Evolutionary conservation across 352 stramenopile genomes (phyloP), one percentile per base, ranked within the genome.

Genomic region (Saprolegnia diclina): DNA sequence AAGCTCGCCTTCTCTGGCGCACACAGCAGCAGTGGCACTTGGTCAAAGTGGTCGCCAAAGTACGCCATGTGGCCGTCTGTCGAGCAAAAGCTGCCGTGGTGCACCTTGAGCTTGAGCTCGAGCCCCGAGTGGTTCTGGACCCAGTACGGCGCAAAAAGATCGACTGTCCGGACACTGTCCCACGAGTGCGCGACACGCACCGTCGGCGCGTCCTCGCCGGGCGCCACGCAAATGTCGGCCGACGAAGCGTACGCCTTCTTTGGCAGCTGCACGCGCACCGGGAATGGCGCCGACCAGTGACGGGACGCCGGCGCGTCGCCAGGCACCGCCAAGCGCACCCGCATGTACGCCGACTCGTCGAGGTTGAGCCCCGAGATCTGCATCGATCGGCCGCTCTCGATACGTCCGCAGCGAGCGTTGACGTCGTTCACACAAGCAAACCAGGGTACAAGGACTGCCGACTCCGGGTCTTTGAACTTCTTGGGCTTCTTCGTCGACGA

Each of bases 81-180:
- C 19, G 84, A 76, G 46, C 71, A 44, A 14, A 82, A 53, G 10
- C 76, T 75, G 37, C 82, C 84, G 59, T 88, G 83, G 24, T 77
- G 70, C 18, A 92, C 22, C 40, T 87, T 89, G 64, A 90, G 83
- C 4, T 73, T 72, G 45, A 94, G 71, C 37, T 95, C 87, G 11
- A 95, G 75, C 9, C 87, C 87, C 64, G 76, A 88, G 38, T 83
- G 81, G 67, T 95, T 95, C 65, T 92, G 85, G 67, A 95, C 88
- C 87, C 87, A 95, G 68, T 88, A 95, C 5, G 85, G 87, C 13
- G 75, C 78, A 54, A 80, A 92, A 21, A 95, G 68, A 50, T 80
- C 81, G n/a, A 92, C 69, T 7, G 75, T 82, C 22, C 87, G 83
- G 3, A 81, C 75, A 40, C 76, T 67, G 32, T 91, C 81, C 85